Evolutionary conservation across 192 early-diverging fungal genomes (phyloP).

Genomic region (Rhizophagus clarus): DNA sequence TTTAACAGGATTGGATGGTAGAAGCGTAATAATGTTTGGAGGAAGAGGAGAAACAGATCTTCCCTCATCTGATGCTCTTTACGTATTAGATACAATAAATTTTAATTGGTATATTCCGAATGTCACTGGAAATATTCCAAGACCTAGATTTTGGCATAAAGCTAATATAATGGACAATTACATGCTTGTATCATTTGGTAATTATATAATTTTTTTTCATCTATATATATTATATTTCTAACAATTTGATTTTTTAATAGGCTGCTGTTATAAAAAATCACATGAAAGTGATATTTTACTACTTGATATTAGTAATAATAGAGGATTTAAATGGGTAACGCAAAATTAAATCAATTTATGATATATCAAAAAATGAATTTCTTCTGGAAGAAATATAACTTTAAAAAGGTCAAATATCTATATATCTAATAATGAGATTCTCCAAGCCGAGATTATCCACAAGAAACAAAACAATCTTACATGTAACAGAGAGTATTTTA

Average conservation of each 20-base stretch:
- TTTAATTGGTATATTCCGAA: neutral
- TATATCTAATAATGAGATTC: too few species aligned
- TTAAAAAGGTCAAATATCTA: too few species aligned
- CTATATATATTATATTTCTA: too few species aligned
- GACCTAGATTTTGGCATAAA: neutral
- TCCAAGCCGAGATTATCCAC: too few species aligned
- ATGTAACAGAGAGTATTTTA: too few species aligned
- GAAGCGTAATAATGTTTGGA: neutral
- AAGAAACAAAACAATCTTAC: too few species aligned
- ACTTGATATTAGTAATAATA: neutral
- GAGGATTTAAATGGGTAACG: neutral
- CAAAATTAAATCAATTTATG: too few species aligned
- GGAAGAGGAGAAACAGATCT: neutral
- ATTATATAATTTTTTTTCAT: neutral
- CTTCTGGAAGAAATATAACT: too few species aligned
- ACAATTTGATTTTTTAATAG: too few species aligned
- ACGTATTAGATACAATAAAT: neutral
- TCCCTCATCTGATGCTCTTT: neutral
- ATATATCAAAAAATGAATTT: too few species aligned
- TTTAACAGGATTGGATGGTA: neutral
- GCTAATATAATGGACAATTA: neutral
- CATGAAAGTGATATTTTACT: neutral
- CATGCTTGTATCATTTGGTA: neutral
- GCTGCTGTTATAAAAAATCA: neutral
- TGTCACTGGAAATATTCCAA: neutral